Base-by-base conservation (phyloP, 257 asterid species). In the Fraxinus excelsior region DNA sequence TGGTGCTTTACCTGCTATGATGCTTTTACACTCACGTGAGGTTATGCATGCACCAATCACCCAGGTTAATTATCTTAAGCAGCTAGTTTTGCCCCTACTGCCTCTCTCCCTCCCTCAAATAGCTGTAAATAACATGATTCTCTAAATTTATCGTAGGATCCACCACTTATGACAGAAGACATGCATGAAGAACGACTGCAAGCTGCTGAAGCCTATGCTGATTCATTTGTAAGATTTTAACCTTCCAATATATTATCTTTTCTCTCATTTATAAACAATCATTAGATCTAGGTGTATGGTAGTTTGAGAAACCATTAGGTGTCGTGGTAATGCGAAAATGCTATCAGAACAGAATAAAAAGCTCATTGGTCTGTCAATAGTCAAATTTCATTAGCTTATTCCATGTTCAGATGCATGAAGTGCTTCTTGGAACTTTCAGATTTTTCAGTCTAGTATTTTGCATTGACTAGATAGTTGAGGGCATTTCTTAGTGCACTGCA, bases 111-210 rank as follows among this genome's bases (percentile, higher is more conserved):
- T 21, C 34, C 34, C 67, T 19, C 71, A 11, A 56, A 14, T 49
- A 46, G 72, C 70, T 28, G 67, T 68, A 42, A 67, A 62, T 72
- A 75, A 49, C 56, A 23, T 73, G 60, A 40, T 32, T 34, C 73
- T 67, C 51, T 51, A 38, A 51, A 25, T 29, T 73, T 79, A 21
- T 84, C 77, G 80, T 80, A 94, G 98, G 96, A 94, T 34, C 96
- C 96, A 74, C 98, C 96, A 78, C 97, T 87, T 49, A 91, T 94
- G 97, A 94, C 98, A 73, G 98, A 94, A 86, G 98, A 94, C 82
- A 91, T 94, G 96, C 97, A 94, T 40, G 98, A 94, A 84, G 98
- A 94, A 87, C 91, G 98, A 71, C 85, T 90, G 69, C 90, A 79
- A 74, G 98, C 98, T 67, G 95, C 92, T 79, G 94, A 88, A 83